Base-by-base conservation (phyloP, 163 green algal genomes). In the Prototheca wickerhamii region DNA sequence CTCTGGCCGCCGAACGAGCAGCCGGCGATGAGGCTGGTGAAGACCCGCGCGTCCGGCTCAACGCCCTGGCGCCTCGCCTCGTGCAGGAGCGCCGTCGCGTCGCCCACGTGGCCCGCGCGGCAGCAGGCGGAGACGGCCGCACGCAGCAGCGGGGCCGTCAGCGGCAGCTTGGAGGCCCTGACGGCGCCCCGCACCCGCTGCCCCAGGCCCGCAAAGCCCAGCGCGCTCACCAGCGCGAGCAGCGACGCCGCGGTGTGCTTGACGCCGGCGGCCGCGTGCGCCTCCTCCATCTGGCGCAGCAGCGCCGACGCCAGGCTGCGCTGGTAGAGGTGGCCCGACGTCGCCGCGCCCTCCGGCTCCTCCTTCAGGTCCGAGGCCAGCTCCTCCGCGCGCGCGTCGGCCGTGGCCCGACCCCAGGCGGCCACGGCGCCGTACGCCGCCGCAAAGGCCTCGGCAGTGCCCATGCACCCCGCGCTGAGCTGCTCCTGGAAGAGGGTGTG, bases 1-100 rank as follows among this genome's bases (percentile, higher is more conserved):
- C 1, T 72, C 68, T 65, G 61, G 63, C 8, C 58, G 25, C 29
- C 71, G 46, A 77, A 80, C 62, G 64, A 79, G 1, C 68, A 86
- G 29, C 63, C 74, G 61, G 61, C 86, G 61, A 44, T 86, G 50
- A 57, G 63, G 46, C 42, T 86, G 55, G 68, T 86, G 44, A 30
- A 62, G 2, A 62, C 50, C 1, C 85, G 31, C 30, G 60, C 33
- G 75, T 74, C 34, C 33, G 32, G 29, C 55, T 43, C 4, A 46
- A 61, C 6, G 52, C 52, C 31, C 42, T 21, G 17, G 46, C 54
- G 18, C 46, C 60, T 18, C 20, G 6, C 44, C 25, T 37, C n/a
- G 52, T 7, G 25, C 28, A 58, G 12, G 8, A 58, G 52, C 52
- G 0, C 8, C 52, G 52, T 21, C 8, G 52, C 52, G 18, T 58